Evolutionary conservation across 805 yeast genomes (phyloP).

Genomic region (Wickerhamomyces bovis): DNA sequence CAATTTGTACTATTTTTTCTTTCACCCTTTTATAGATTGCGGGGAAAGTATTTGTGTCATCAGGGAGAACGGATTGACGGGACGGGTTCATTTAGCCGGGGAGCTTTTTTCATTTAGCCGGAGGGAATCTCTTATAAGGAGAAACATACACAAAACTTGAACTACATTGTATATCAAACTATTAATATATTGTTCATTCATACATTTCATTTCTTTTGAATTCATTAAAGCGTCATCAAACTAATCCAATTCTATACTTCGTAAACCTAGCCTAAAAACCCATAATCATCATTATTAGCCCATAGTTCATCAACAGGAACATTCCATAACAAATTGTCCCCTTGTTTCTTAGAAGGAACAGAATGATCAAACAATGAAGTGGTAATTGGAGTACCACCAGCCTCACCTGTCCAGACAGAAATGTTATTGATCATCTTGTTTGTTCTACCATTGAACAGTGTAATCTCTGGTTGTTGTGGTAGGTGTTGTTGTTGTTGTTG

Average conservation of each 20-base stretch:
- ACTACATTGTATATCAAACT: no score
- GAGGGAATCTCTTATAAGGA: no score
- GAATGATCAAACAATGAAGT: slow-evolving; percentile 22
- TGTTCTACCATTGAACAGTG: slow-evolving; percentile 37
- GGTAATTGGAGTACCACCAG: slow-evolving; percentile 26
- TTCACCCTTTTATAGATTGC: background rate
- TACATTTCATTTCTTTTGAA: background rate
- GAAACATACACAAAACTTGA: no score
- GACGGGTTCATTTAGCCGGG: background rate
- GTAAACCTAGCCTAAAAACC: slow-evolving; percentile 34
- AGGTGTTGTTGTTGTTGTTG: slow-evolving; percentile 14
- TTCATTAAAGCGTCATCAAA: background rate
- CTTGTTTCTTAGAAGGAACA: background rate
- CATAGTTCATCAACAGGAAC: slow-evolving; percentile 41
- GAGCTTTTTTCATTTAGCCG: no score
- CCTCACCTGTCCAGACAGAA: slow-evolving; percentile 53
- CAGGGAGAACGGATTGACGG: no score
- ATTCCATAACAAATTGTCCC: slow-evolving; percentile 18
- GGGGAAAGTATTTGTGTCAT: background rate
- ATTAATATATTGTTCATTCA: no score
- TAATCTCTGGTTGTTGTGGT: slow-evolving; percentile 12
- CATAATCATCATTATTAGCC: slow-evolving; percentile 43
- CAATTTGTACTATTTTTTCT: no score
- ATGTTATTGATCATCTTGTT: slow-evolving; percentile 57
- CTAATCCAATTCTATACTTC: background rate